Evolutionary conservation across 495 filamentous ascomycete species (phyloP).

Genomic region (Jackrogersella minutella): DNA sequence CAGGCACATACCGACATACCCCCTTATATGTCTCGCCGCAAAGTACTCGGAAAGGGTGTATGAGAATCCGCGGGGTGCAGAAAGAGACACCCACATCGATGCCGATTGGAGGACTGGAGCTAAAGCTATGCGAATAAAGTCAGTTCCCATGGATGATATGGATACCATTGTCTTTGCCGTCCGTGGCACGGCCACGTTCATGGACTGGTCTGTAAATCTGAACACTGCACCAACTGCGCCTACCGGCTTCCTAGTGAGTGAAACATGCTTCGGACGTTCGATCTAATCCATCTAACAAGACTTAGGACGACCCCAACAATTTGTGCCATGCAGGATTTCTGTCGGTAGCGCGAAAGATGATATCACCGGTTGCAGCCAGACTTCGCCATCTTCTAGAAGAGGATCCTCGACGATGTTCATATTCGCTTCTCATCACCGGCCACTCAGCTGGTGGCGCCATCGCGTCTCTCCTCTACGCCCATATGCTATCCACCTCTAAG

Average conservation of each 20-base stretch:
- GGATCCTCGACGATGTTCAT: conserved; percentile 68
- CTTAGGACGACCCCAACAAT: conserved; percentile 74
- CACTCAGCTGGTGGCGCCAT: conserved; percentile 87
- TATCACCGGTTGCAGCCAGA: conserved; percentile 71
- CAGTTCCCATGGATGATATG: conserved; percentile 74
- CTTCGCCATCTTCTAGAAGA: conserved; percentile 73
- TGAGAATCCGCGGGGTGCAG: conserved; percentile 63
- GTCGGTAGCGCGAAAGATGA: conserved; percentile 75
- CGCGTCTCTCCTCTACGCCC: conserved; percentile 76
- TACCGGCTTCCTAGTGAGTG: conserved; percentile 66
- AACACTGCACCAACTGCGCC: conserved; percentile 69
- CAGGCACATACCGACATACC: conserved; percentile 73
- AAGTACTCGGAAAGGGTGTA: conserved; percentile 78
- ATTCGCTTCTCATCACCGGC: conserved; percentile 80
- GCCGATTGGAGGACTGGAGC: conserved; percentile 75
- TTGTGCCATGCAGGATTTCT: conserved; percentile 82
- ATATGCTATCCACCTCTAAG: conserved; percentile 71
- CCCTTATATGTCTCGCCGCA: conserved; percentile 75
- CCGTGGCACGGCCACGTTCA: conserved; percentile 77
- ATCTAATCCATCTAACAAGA: conserved; percentile 1
- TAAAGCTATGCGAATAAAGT: conserved; percentile 86
- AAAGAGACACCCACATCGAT: conserved; percentile 69
- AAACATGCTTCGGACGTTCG: neutral
- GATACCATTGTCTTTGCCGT: conserved; percentile 83
- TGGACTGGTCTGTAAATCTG: conserved; percentile 86